Base-by-base conservation (phyloP, 129 eudicot genomes). In the Chrysanthemum lavandulifolium region DNA sequence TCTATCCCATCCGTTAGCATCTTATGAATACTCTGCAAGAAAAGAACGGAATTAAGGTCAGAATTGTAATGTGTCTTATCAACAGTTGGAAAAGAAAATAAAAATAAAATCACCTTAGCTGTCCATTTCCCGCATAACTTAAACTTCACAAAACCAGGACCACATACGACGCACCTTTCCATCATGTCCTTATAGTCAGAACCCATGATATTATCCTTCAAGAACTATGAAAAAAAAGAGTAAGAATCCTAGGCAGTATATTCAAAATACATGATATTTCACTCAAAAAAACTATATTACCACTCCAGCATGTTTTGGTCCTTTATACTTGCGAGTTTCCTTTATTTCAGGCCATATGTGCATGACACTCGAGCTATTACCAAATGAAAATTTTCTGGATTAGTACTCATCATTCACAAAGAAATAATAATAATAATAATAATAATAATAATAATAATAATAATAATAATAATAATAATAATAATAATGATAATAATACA, bases 331-430 rank as follows among this genome's bases (percentile, higher is more conserved):
- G 6, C 3, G 58, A 53, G 1, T 53, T 12, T 13, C 10, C 58
- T 53, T 53, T 53, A 53, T 53, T 53, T 53, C 58, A 53, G 58
- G 58, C 58, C 58, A 53, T 53, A 53, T 53, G 58, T 53, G 58
- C 58, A 53, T 53, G 58, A 53, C 58, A 53, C 58, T 53, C 16
- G 58, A 53, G 58, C 45, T 53, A 53, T 13, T 53, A 53, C 19
- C 6, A 53, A 53, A 52, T 36, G 9, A 36, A 5, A 52, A 11
- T 10, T 53, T 53, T 10, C 58, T 53, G 58, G 2, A 53, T 53
- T 53, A 53, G 58, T 53, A 53, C 58, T 53, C 58, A 2, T 53
- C 18, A 53, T 53, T 53, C 58, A 53, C 19, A 12, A 13, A 53
- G 14, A 53, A 53, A 12, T 21, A 21, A 21, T 21, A 21, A 53